Conservation (phyloP, 2,329 filamentous ascomycete species). For the Drechslera avenae region DNA sequence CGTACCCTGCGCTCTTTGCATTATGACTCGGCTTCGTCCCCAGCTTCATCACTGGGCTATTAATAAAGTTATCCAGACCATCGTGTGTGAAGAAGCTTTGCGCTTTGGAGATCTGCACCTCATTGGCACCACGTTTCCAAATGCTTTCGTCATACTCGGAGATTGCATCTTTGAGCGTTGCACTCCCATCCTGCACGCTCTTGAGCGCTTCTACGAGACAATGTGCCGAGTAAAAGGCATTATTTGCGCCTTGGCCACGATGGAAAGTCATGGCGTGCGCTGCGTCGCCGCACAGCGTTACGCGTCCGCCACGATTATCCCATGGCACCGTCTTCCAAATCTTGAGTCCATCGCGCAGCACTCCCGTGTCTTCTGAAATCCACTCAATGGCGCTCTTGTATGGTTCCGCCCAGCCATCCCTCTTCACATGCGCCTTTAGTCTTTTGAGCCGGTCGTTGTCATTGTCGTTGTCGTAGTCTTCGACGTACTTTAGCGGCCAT, state of each 20-base stretch:
- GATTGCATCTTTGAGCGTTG: constrained; percentile 24
- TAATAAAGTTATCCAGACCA: constrained; percentile 35
- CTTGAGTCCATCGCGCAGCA: constrained; percentile 41
- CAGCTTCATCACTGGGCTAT: constrained; percentile 38
- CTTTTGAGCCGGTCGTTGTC: constrained; percentile 27
- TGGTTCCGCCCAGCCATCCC: constrained; percentile 40
- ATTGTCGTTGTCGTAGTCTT: constrained; percentile 40
- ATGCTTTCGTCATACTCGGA: constrained; percentile 36
- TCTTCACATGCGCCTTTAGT: constrained; percentile 35
- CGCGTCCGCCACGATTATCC: constrained; percentile 40
- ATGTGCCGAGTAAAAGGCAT: constrained; percentile 43
- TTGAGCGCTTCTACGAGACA: constrained; percentile 35
- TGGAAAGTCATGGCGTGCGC: constrained; percentile 52
- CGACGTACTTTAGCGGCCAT: constrained; percentile 32
- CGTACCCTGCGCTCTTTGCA: constrained; percentile 36
- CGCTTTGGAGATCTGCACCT: constrained; percentile 41
- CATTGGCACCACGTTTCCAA: constrained; percentile 34
- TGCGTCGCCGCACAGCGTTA: constrained; percentile 47
- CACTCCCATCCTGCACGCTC: constrained; percentile 13
- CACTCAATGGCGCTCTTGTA: constrained; percentile 43
- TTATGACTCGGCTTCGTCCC: constrained; percentile 38
- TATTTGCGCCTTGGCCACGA: constrained; percentile 48
- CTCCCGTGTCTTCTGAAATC: constrained; percentile 38
- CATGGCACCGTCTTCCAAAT: constrained; percentile 45
- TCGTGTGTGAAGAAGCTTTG: constrained; percentile 44